Base-by-base conservation (phyloP, 371 early-diverging fungal genomes). In the Apophysomyces elegans region DNA sequence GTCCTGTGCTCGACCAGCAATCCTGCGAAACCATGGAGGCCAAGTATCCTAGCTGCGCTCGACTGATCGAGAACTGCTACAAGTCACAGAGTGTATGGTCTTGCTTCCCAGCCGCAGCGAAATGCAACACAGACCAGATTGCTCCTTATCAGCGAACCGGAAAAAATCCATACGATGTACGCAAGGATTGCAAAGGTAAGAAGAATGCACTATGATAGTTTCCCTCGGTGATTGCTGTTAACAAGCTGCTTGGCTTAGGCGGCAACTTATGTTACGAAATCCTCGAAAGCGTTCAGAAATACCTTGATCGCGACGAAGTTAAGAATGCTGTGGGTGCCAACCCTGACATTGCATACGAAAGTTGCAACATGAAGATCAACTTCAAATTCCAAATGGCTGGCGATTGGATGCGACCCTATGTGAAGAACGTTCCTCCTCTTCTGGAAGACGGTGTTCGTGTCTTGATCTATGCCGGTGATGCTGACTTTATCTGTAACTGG, bases 371-470 rank as follows among this genome's bases (percentile, higher is more conserved):
- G 80, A 84, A 89, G 69, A 87, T 95, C 66, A 92, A 94, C 79
- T 77, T 86, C 63, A 81, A 88, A 46, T 97, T 96, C 77, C 81
- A 88, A 73, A 78, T 90, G 70, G 82, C 86, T 13, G 96, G 95
- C 56, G 96, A 96, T 81, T 93, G 92, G 91, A 95, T 95, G 94
- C 85, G 84, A 61, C 95, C 96, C 11, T 96, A 89, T 73, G 91
- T 91, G 64, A 67, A 69, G 26, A 79, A 86, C 68, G 70, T 97
- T 0, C 91, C 95, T 5, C 80, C 80, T 7, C 76, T 96, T 57
- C 86, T 97, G 58, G 92, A 93, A 61, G 87, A 85, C 57, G 91
- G 91, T 47, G 83, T 96, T 71, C 81, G 86, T 14, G 85, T 96
- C 11, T 78, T 97, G 64, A 75, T 97, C 59, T 97, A 96, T 78